phyloP scores from a whole-genome alignment of 805 yeast species.

The Barnettozyma siamensis region DNA sequence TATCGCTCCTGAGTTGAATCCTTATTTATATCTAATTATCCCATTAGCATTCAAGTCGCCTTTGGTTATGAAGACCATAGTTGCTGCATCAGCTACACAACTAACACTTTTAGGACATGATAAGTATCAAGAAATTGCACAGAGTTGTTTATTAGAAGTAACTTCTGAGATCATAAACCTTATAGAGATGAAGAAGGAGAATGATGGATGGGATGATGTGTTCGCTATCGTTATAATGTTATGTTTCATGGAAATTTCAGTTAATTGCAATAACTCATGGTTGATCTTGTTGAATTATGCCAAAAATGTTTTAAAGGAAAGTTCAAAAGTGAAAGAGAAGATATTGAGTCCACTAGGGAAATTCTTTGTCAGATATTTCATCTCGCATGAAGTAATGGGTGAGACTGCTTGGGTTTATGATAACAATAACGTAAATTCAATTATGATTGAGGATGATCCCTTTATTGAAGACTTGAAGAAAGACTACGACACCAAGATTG shows the following conservation, averaged over 20 bases:
- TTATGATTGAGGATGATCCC: constrained; percentile 27
- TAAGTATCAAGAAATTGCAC: constrained; percentile 25
- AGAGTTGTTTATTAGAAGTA: constrained; percentile 25
- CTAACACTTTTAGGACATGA: constrained; percentile 26
- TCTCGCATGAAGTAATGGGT: constrained; percentile 39
- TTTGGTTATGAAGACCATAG: constrained; percentile 29
- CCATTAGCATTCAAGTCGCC: constrained; percentile 32
- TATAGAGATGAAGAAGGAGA: constrained; percentile 23
- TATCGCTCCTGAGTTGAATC: constrained; percentile 28
- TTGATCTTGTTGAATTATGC: constrained; percentile 33
- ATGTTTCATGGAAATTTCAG: constrained; percentile 37
- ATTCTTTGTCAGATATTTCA: constrained; percentile 34
- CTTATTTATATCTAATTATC: constrained; percentile 32
- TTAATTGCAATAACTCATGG: constrained; percentile 36
- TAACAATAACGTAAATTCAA: constrained; percentile 4
- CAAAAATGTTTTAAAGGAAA: constrained; percentile 29
- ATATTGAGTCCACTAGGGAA: constrained; percentile 28
- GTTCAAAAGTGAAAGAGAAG: constrained; percentile 20
- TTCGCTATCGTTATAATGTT: constrained; percentile 35
- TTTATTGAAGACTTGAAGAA: constrained; percentile 28
- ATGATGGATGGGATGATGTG: constrained; percentile 35
- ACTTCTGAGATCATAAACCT: constrained; percentile 27
- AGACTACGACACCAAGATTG: constrained; percentile 31
- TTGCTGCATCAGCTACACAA: constrained; percentile 35
- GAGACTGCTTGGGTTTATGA: constrained; percentile 35